A percentile compares a stretch with the other conserved stretches of the same genome.
Conservation (phyloP, 305 asterid species). For the Fraxinus xanthoxyloides region DNA sequence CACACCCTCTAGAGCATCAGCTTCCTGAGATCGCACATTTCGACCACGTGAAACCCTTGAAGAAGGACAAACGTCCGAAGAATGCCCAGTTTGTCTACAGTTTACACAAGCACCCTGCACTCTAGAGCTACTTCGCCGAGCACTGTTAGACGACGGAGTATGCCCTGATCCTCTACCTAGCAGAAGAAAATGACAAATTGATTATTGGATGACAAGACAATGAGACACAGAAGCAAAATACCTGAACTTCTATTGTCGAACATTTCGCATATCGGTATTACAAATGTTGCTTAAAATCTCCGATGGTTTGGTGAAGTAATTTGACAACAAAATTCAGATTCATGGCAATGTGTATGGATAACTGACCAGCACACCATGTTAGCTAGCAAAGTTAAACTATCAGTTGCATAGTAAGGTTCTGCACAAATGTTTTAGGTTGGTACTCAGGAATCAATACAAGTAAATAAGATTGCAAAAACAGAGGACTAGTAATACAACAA, state of each 20-base stretch:
- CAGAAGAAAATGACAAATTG: slow-evolving; percentile 18
- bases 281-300: not conserved
- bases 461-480: not conserved
- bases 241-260: not conserved
- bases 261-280: not conserved
- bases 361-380: not conserved
- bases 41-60: slow-evolving; percentile 48
- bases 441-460: not conserved
- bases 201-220: not conserved
- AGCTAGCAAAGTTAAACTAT: not conserved
- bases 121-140: slow-evolving; percentile 57
- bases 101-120: slow-evolving; percentile 45
- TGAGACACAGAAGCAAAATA: slow-evolving; percentile 3
- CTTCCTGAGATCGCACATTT: slow-evolving; percentile 43
- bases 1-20: slow-evolving; percentile 55
- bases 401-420: not conserved
- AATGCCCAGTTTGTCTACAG: slow-evolving; percentile 62
- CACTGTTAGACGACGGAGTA: slow-evolving; percentile 46
- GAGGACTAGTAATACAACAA: not conserved
- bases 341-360: not conserved
- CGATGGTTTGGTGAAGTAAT: not conserved
- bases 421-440: not conserved
- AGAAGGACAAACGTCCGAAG: slow-evolving; percentile 49
- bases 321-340: not conserved
- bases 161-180: slow-evolving; percentile 76